Evolutionary conservation across 2,329 filamentous ascomycete genomes (phyloP), one percentile per base, ranked within the genome.

Genomic region (Aspergillus glaucus): DNA sequence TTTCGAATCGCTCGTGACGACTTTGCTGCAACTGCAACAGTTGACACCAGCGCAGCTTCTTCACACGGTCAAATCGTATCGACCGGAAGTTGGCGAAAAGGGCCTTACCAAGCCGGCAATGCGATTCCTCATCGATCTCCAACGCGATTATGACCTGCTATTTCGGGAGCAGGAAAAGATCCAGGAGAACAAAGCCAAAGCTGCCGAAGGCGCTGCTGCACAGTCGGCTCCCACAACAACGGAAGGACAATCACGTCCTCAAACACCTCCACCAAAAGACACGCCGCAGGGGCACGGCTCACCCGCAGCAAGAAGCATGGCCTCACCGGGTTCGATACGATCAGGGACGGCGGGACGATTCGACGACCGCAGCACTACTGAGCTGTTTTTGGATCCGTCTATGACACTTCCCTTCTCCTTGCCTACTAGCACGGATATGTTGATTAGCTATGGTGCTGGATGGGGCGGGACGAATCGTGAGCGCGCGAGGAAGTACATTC

Each of bases 341-440:
- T 57, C 54, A n/a, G 45, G 53, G 15, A 19, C 37, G 15, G 37
- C 37, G 17, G 10, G 6, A 3, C 51, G 53, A 43, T 50, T 53
- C 26, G 61, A 65, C 12, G 62, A 62, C 39, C 62, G 62, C 17
- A 60, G 59, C 19, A 54, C 53, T 15, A 63, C 62, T 45, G 59
- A 53, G 30, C 55, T 96, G 32, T 81, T 96, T 40, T 72, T 97
- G 46, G 91, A 97, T 62, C 89, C 92, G 3, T 87, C 91, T 2
- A 76, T 95, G 51, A 95, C 96, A 79, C 79, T 98, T 22, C 93
- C 93, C 0, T 98, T 98, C 66, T 86, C 87, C n/a, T 76, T 98
- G 24, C 93, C 93, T 1, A 95, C 92, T 1, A 93, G 89, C 49
- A 97, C 91, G 22, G 93, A 98, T 67, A 98, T 98, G 93, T 79